Base-by-base conservation (phyloP, 495 filamentous ascomycete genomes). In the Amorphotheca resinae region DNA sequence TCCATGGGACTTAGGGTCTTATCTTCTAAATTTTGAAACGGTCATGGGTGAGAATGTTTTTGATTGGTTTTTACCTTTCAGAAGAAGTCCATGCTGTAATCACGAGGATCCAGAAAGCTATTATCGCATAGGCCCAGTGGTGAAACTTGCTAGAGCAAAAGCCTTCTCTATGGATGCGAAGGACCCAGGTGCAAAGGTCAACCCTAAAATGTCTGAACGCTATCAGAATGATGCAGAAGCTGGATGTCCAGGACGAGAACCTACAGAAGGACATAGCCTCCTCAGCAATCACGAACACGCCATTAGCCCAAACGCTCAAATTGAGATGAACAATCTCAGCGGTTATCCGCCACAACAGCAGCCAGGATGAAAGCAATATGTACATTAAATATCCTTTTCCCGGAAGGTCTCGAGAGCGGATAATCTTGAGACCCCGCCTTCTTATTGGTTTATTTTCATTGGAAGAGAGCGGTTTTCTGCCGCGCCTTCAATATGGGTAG, bases 31-130 rank as follows among this genome's bases (percentile, higher is more conserved):
- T 55, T 80, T 83, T 50, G 70, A 77, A 48, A 72, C 79, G 26
- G 69, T 93, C 8, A 79, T 93, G 73, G 86, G 86, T 5, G 65
- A 71, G 32, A 73, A 61, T n/a, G 42, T 74, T 8, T 46, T 70
- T 33, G 84, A 91, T 48, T 89, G 82, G 81, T 57, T 89, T 23
- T 61, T 93, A 11, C 83, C 84, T 4, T 53, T 88, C 34, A 75
- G 68, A 41, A 62, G 64, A 21, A 80, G 78, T 14, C 84, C 84
- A 0, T 85, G 78, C 44, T 49, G 55, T 15, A 62, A 46, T 22
- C 64, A 68, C 47, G 72, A 73, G 35, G 60, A 57, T 35, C 51
- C 52, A 25, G 63, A 68, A 37, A 67, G 69, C 50, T 62, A 70
- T 23, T 76, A 68, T 50, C 53, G 58, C 16, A 51, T 73, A 55